These are phyloP conservation scores for Sordaria brevicollis DNA, from an alignment of 495 filamentous ascomycete species.

Conservation along the genomic window DNA sequence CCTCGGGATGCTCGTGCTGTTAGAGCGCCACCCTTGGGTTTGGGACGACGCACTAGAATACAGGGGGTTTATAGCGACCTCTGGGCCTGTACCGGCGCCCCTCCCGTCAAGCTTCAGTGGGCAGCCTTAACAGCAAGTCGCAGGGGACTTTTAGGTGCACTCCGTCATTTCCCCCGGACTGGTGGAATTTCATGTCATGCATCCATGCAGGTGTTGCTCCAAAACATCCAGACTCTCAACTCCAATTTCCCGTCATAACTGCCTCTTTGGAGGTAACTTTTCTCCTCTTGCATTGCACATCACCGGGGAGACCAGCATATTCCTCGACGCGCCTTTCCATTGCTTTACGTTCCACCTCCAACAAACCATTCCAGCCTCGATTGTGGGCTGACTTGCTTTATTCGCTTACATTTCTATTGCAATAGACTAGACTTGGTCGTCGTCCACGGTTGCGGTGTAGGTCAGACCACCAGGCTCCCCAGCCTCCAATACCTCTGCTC, in stretches of 20 bases:
- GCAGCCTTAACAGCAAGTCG: not conserved
- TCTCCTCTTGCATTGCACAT: not conserved
- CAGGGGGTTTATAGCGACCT: not conserved
- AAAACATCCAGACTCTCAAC: not conserved
- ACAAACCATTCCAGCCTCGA: not conserved
- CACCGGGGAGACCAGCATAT: not conserved
- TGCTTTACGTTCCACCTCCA: not conserved
- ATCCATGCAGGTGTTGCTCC: no score
- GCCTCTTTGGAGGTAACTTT: not conserved
- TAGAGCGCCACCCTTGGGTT: not conserved
- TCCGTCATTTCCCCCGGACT: not conserved
- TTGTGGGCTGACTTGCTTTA: not conserved
- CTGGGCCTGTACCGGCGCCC: not conserved
- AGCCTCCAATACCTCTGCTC: not conserved
- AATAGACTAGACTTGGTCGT: not conserved
- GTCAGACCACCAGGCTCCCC: not conserved
- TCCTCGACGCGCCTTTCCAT: not conserved
- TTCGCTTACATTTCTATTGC: not conserved
- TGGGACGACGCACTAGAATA: not conserved
- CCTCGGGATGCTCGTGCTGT: not conserved
- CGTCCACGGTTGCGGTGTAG: not conserved
- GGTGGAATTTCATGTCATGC: not conserved
- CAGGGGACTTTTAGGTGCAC: not conserved
- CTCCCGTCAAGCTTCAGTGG: not conserved
- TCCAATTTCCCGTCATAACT: not conserved